Base-by-base conservation (phyloP, 2,329 filamentous ascomycete genomes). In the Fusarium sp. region DNA sequence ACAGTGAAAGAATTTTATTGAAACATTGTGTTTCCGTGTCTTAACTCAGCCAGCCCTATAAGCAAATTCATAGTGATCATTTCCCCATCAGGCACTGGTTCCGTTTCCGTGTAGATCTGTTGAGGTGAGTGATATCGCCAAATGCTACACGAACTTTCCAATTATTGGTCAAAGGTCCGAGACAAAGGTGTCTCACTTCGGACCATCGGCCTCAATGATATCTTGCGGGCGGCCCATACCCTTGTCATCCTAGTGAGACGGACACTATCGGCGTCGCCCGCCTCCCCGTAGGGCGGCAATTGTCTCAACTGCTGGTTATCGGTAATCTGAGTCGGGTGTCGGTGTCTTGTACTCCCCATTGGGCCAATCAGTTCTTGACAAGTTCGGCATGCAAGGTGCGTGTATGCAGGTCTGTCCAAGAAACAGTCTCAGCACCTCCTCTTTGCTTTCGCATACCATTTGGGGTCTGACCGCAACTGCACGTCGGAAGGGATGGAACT, bases 131-230 rank as follows among this genome's bases (percentile, higher is more conserved):
- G 35, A 30, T 17, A 30, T 48, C 9, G 17, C 28, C 6, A 3
- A 17, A 48, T 8, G 5, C 8, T 10, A 1, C 15, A 36, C 35
- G 0, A 36, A 36, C 1, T 32, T 12, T 5, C 10, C 45, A 32
- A 22, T 20, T 48, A 30, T 48, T 32, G 20, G 45, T 9, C 14
- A 3, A 48, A 0, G 26, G 14, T 17, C 28, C 17, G 45, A 3
- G 14, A 48, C 28, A 48, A 30, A 7, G 0, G 1, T 48, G 28
- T 48, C 28, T 48, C 28, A 48, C 6, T 48, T 8, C 45, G 45
- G 45, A 30, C 14, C 45, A 22, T 48, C 45, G 45, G 45, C 45
- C 45, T 48, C 45, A 48, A 17, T 10, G 12, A 48, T n/a, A 6
- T 9, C 9, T 14, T 12, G 20, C 45, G 22, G 45, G 22, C 45